Evolutionary conservation across 768 basidiomycete species (phyloP).

Genomic region (Boletales sp.): DNA sequence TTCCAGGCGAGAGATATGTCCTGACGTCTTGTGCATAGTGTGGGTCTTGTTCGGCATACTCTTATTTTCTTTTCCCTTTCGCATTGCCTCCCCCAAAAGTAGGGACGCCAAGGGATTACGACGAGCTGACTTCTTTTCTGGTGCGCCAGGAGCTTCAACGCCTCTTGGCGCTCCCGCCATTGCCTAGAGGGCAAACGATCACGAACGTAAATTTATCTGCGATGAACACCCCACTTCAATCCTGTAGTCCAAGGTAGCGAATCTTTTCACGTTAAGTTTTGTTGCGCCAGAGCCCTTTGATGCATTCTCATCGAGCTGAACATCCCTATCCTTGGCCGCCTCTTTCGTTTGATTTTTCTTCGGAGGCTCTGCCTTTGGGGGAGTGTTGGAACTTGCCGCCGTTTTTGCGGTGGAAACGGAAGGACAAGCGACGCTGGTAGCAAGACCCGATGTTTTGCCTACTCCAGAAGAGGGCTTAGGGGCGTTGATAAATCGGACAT

Average conservation of each 20-base stretch:
- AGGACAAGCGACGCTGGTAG: constrained; percentile 11
- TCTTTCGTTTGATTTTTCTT: constrained; percentile 19
- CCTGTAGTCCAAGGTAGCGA: neutral
- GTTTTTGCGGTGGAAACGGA: too few species aligned
- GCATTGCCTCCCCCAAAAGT: too few species aligned
- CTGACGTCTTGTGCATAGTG: too few species aligned
- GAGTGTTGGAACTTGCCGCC: neutral
- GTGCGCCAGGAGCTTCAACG: neutral
- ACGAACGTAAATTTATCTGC: neutral
- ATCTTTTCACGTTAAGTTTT: constrained; percentile 8
- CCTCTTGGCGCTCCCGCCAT: neutral
- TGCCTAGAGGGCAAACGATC: constrained; percentile 1
- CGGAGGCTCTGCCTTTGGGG: constrained; percentile 5
- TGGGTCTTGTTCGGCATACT: too few species aligned
- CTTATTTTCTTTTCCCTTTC: too few species aligned
- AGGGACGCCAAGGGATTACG: too few species aligned
- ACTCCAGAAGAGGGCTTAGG: neutral
- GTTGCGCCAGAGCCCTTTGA: constrained; percentile 4
- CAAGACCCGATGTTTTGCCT: neutral
- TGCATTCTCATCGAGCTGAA: neutral
- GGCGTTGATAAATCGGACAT: neutral
- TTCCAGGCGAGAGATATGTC: too few species aligned
- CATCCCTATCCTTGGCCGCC: constrained; percentile 2
- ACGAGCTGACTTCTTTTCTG: constrained; percentile 2
- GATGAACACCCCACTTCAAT: constrained; percentile 10